Conservation (phyloP, 352 stramenopile genomes). For the Globisporangium splendens region DNA sequence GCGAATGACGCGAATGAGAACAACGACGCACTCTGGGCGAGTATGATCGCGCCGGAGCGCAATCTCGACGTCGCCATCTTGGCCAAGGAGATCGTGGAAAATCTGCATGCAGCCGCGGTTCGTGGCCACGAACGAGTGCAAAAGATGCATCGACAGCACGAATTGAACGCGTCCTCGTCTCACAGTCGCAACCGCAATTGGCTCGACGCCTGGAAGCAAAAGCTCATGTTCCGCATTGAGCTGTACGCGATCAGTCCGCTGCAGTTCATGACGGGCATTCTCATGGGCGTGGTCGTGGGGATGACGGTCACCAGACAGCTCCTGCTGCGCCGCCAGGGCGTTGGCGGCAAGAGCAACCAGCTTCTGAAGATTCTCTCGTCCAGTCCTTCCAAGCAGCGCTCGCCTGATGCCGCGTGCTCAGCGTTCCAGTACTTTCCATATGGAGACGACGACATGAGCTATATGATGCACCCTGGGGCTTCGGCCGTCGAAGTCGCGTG, state of each 20-base stretch:
- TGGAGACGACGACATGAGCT: conserved; percentile 12
- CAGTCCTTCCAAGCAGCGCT: conserved; percentile 6
- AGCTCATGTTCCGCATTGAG: conserved; percentile 14
- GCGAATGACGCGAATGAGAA: conserved; percentile 7
- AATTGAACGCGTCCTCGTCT: background rate
- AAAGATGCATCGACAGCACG: conserved; percentile 18
- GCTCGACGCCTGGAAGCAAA: conserved; percentile 20
- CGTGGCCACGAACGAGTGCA: conserved; percentile 26
- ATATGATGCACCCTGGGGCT: conserved; percentile 26
- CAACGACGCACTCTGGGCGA: conserved; percentile 8
- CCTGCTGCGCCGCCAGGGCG: conserved; percentile 11
- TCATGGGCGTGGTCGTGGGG: conserved; percentile 40
- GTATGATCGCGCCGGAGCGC: conserved; percentile 12
- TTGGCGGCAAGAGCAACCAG: conserved; percentile 6
- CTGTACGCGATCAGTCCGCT: conserved; percentile 20
- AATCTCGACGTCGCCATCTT: conserved; percentile 14
- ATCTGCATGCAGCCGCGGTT: conserved; percentile 25
- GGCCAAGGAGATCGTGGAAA: conserved; percentile 41
- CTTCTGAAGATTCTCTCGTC: conserved; percentile 9
- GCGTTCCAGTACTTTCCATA: conserved; percentile 10
- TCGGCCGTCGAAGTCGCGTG: conserved; percentile 34
- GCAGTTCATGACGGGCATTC: conserved; percentile 36
- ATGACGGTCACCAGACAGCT: conserved; percentile 26
- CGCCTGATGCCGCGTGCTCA: background rate
- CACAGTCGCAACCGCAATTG: conserved; percentile 11